These are phyloP conservation scores for Microbotryomycetes sp. DNA, from an alignment of 1,284 basidiomycete species.

Conservation along the genomic window DNA sequence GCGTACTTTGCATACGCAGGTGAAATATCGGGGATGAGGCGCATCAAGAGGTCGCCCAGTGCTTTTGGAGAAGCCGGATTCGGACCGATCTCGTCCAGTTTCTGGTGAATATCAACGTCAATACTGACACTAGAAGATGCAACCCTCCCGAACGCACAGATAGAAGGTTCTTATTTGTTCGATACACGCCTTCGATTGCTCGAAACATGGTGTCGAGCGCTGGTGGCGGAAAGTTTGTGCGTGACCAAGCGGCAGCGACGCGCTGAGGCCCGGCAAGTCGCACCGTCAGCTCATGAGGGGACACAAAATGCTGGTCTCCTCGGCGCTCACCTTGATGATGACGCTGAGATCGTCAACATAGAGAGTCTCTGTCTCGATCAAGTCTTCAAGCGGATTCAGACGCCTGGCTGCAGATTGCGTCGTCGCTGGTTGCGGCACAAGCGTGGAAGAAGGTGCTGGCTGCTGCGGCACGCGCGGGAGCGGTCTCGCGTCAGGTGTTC, in stretches of 20 bases:
- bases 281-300: neutral
- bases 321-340: conserved; percentile 72
- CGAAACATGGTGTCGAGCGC: conserved; percentile 92
- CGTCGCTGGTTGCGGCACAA: neutral
- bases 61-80: conserved; percentile 91
- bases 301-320: neutral
- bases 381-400: conserved; percentile 74
- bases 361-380: conserved; percentile 84
- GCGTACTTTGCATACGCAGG: conserved; percentile 77
- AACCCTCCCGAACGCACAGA: too few relatives aligned
- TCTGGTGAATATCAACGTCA: conserved; percentile 47
- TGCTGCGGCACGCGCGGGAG: neutral
- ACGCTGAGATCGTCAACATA: conserved; percentile 89
- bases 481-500: neutral
- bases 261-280: conserved; percentile 51
- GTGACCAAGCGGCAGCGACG: conserved; percentile 94
- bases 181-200: conserved; percentile 82
- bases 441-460: neutral
- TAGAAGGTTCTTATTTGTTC: conserved; percentile 75
- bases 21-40: conserved; percentile 90
- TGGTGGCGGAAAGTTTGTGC: conserved; percentile 83
- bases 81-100: conserved; percentile 86
- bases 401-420: conserved; percentile 14
- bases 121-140: neutral
- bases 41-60: conserved; percentile 90